These are phyloP conservation scores for Cercospora berteroae DNA, from an alignment of 2,329 filamentous ascomycete species.

Conservation along the genomic window DNA sequence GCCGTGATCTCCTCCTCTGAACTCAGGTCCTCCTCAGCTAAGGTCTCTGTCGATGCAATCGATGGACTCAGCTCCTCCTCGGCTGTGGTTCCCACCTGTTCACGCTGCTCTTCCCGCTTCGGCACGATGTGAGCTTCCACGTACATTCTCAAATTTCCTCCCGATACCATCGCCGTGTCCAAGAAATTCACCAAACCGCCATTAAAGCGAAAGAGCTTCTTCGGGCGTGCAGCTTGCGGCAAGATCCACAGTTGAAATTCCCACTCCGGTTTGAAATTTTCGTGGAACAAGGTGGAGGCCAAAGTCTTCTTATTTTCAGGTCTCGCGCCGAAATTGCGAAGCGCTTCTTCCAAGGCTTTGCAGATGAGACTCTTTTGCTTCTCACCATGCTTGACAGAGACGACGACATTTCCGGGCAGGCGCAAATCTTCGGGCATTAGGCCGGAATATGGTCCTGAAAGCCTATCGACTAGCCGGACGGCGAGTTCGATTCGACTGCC, in stretches of 20 bases:
- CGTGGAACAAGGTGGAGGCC: background rate
- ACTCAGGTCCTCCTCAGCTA: too few species aligned
- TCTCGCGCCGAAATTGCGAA: background rate
- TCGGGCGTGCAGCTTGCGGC: conserved; percentile 1
- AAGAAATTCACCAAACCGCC: background rate
- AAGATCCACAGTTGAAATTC: background rate
- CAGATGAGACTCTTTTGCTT: conserved; percentile 1
- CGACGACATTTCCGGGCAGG: background rate
- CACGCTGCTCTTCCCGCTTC: background rate
- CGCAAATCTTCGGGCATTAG: background rate
- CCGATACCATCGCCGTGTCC: background rate
- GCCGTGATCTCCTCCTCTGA: too few species aligned
- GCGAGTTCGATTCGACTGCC: conserved; percentile 4
- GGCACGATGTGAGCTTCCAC: conserved; percentile 13
- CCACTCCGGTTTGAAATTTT: background rate
- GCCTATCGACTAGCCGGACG: background rate
- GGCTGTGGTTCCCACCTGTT: too few species aligned
- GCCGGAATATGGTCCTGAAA: background rate
- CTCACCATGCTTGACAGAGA: conserved; percentile 2
- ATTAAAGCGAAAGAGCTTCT: background rate
- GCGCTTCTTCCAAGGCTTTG: background rate
- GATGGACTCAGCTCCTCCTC: too few species aligned
- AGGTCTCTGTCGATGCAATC: too few species aligned
- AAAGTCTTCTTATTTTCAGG: background rate
- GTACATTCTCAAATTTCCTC: conserved; percentile 5